Percentiles rank a stretch among this genome's conserved stretches.
These are phyloP conservation scores for Myxozyma geophila DNA, from an alignment of 805 yeast genomes.

Conservation along the genomic window DNA sequence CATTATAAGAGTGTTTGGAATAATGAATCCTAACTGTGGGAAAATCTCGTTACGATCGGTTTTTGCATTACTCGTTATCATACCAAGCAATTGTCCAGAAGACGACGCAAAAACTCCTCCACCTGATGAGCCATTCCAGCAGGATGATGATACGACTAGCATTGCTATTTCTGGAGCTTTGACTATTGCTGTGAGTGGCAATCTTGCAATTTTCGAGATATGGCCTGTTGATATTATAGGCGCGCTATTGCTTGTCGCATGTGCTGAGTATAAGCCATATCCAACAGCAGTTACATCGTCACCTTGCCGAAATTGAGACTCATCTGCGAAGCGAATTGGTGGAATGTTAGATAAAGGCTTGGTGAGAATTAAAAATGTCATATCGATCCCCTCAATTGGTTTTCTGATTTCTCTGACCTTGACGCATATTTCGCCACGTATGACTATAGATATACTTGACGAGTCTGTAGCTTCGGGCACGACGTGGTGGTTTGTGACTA, in stretches of 20 bases:
- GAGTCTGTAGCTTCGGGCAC: neutral
- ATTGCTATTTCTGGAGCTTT: neutral
- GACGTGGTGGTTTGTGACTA: conserved; percentile 27
- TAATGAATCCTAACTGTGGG: conserved; percentile 23
- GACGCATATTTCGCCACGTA: too few species aligned
- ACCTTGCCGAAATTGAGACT: neutral
- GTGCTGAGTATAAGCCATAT: conserved; percentile 16
- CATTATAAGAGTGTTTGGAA: conserved; percentile 13
- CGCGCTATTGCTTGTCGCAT: neutral
- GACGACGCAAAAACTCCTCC: conserved; percentile 15
- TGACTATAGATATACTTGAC: neutral
- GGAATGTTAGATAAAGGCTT: neutral
- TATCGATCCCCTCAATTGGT: conserved; percentile 10
- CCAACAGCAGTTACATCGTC: conserved; percentile 9
- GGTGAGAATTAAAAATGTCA: neutral
- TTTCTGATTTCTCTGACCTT: neutral
- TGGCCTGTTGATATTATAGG: conserved; percentile 18
- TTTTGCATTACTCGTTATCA: conserved; percentile 25
- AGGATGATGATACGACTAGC: conserved; percentile 10
- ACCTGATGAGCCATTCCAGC: conserved; percentile 34
- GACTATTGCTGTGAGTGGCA: conserved; percentile 1
- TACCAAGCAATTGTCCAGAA: conserved; percentile 9
- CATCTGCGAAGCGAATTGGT: neutral
- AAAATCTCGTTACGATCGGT: neutral
- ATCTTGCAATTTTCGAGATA: conserved; percentile 7